phyloP scores from a whole-genome alignment of 2,329 filamentous ascomycete genomes.

The Aureobasidium sp. region DNA sequence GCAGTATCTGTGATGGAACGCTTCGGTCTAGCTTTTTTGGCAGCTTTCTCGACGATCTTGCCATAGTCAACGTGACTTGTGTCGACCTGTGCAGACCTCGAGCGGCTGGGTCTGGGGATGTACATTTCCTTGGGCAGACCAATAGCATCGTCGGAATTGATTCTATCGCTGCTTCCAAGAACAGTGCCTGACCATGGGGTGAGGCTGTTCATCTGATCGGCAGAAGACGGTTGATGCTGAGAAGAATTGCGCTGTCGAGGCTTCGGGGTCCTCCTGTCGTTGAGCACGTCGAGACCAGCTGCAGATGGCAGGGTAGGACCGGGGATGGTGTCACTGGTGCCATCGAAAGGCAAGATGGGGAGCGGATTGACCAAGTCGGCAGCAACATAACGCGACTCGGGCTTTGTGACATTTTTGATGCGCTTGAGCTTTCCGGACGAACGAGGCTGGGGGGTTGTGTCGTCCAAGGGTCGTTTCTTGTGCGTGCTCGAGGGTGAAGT shows the following conservation, averaged over 20 bases:
- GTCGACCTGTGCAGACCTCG: slow-evolving; percentile 19
- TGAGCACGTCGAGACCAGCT: background rate
- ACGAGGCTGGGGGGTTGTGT: background rate
- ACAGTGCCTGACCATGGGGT: slow-evolving; percentile 9
- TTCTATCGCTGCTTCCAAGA: slow-evolving; percentile 15
- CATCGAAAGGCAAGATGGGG: background rate
- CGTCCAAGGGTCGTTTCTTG: background rate
- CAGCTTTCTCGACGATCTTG: slow-evolving; percentile 20
- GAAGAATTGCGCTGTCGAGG: background rate
- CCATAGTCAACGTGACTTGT: slow-evolving; percentile 15
- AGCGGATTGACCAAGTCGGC: background rate
- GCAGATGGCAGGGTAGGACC: slow-evolving; percentile 1
- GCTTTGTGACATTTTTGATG: slow-evolving; percentile 1
- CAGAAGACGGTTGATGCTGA: background rate
- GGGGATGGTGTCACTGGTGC: slow-evolving; percentile 2
- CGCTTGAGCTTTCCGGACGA: slow-evolving; percentile 12
- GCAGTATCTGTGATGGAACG: slow-evolving; percentile 18
- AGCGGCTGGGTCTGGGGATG: slow-evolving; percentile 30
- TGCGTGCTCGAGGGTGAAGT: background rate
- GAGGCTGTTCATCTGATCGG: background rate
- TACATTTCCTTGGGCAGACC: slow-evolving; percentile 33
- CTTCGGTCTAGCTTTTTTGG: slow-evolving; percentile 34
- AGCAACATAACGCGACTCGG: background rate
- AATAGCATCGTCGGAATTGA: slow-evolving; percentile 25
- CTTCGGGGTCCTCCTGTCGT: background rate